phyloP scores from a whole-genome alignment of 2,329 filamentous ascomycete genomes.

The Sporothrix schenckii region DNA sequence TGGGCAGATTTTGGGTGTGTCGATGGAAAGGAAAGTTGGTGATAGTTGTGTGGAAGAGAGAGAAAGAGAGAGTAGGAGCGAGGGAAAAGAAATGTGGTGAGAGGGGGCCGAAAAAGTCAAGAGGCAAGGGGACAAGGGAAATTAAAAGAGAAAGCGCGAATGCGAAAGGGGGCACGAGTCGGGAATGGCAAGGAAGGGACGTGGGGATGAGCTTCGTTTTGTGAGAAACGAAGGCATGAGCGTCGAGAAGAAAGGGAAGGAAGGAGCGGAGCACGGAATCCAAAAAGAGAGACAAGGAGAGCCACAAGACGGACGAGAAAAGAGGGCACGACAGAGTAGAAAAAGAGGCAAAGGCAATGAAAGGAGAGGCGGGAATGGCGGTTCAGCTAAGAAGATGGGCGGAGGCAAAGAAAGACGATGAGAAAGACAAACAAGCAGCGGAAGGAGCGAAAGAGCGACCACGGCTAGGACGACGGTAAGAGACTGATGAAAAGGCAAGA shows the following conservation, averaged over 20 bases:
- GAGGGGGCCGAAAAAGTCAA: constrained; percentile 21
- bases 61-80: constrained; percentile 18
- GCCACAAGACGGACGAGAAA: background rate
- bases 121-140: constrained; percentile 28
- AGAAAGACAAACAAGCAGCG: constrained; percentile 15
- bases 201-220: constrained; percentile 59
- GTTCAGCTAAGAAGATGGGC: constrained; percentile 15
- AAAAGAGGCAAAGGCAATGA: constrained; percentile 39
- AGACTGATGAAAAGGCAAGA: constrained; percentile 23
- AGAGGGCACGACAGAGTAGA: constrained; percentile 38
- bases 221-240: constrained; percentile 36
- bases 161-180: constrained; percentile 42
- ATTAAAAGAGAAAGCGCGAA: constrained; percentile 29
- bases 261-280: constrained; percentile 33
- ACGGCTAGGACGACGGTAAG: constrained; percentile 22
- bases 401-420: constrained; percentile 32
- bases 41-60: constrained; percentile 24
- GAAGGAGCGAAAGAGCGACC: constrained; percentile 29
- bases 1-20: constrained; percentile 40
- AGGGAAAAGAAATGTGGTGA: constrained; percentile 35
- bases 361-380: constrained; percentile 1
- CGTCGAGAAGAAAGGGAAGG: constrained; percentile 23
- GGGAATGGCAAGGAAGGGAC: constrained; percentile 36
- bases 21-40: constrained; percentile 38
- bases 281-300: constrained; percentile 39